phyloP scores from a whole-genome alignment of 140 eudicot genomes.

The Bidens hawaiensis region DNA sequence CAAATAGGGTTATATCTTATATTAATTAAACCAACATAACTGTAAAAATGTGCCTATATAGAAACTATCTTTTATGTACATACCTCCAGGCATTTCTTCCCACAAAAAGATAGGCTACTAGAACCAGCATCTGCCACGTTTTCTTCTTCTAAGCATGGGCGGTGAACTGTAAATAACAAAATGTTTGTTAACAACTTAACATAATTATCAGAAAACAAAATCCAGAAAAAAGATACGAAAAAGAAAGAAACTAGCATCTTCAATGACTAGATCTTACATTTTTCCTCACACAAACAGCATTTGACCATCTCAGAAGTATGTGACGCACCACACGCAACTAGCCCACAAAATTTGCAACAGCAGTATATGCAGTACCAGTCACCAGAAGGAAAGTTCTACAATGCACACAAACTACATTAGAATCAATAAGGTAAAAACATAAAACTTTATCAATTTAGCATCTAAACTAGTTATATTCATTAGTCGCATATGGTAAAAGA shows the following conservation, averaged over 20 bases:
- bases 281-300: constrained; percentile 81
- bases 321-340: constrained; percentile 21
- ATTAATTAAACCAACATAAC: neutral
- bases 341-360: constrained; percentile 82
- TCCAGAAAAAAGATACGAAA: neutral
- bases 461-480: neutral
- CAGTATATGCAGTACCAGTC: constrained; percentile 83
- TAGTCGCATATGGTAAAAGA: too few relatives aligned
- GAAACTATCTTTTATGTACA: constrained; percentile 5
- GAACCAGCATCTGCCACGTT: constrained; percentile 29
- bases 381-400: constrained; percentile 83
- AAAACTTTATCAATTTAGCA: neutral
- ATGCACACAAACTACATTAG: constrained; percentile 20
- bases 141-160: constrained; percentile 37
- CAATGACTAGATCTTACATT: constrained; percentile 44
- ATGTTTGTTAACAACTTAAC: neutral
- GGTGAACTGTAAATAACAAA: constrained; percentile 53
- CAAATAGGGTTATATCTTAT: neutral
- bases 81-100: constrained; percentile 82
- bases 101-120: constrained; percentile 51
- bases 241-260: neutral
- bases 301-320: constrained; percentile 28
- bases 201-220: neutral
- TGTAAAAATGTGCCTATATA: neutral
- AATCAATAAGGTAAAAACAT: neutral